Percentiles rank a stretch among this genome's conserved stretches.
These are phyloP conservation scores for Jaenimonas drosophilae DNA, from an alignment of 208 protist species.

Conservation along the genomic window DNA sequence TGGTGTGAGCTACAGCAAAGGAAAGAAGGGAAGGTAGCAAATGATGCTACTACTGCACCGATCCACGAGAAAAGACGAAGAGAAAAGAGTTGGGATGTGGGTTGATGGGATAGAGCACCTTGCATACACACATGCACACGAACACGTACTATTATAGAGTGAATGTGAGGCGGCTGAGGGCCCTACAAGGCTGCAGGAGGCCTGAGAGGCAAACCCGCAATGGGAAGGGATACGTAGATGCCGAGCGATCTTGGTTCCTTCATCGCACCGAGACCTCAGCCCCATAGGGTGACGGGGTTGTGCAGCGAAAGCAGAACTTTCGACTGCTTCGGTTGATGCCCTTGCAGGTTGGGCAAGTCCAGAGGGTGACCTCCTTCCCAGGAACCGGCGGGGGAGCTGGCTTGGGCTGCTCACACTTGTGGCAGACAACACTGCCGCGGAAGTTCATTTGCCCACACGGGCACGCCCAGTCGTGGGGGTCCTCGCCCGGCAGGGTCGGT, in stretches of 20 bases:
- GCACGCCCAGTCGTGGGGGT: slow-evolving; percentile 86
- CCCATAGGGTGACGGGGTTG: slow-evolving; percentile 38
- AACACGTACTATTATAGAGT: slow-evolving; percentile 9
- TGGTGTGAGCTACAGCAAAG: no score
- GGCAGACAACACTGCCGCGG: slow-evolving; percentile 66
- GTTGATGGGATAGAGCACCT: neutral
- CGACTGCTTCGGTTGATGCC: slow-evolving; percentile 62
- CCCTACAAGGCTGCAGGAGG: no score
- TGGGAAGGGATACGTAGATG: no score
- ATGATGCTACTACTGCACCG: no score
- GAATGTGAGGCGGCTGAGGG: no score
- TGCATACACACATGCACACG: slow-evolving; percentile 1
- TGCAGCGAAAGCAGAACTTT: slow-evolving; percentile 85
- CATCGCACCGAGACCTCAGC: no score
- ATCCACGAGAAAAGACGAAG: no score
- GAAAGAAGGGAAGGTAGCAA: no score
- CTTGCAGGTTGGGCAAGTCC: slow-evolving; percentile 81
- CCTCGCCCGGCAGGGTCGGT: slow-evolving; percentile 76
- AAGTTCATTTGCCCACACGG: slow-evolving; percentile 90
- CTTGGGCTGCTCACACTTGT: slow-evolving; percentile 83
- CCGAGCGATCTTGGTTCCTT: no score
- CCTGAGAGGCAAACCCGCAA: no score
- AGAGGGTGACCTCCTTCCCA: slow-evolving; percentile 71
- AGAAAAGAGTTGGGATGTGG: no score
- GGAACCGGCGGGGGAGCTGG: slow-evolving; percentile 60